Base-by-base conservation (phyloP, 2,329 filamentous ascomycete species). In the Epichloe typhina region DNA sequence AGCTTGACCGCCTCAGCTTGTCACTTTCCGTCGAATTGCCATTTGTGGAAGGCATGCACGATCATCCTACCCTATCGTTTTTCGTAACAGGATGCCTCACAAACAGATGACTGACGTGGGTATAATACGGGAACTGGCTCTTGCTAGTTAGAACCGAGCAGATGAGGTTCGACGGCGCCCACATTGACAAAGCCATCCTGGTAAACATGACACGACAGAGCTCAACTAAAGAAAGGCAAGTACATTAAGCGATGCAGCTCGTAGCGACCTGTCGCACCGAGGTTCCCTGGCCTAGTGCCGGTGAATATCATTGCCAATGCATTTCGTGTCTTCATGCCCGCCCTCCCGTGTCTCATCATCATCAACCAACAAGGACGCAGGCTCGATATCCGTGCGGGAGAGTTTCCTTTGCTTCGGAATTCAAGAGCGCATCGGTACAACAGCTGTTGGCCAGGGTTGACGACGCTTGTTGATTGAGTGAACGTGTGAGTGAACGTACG, bases 31-130 rank as follows among this genome's bases (percentile, higher is more conserved):
- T 26, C 21, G 39, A 50, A 33, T 50, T 50, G n/a, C 48, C 41
- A 13, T 38, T 45, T 50, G 40, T 45, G 48, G 41, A 45, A 50
- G 41, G 35, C 35, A 21, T 40, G 33, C 41, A 50, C 41, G 21
- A 45, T 45, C n/a, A 19, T 42, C 13, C 33, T 36, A 31, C 31
- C 39, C 31, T 36, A 13, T 23, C 26, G 13, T 38, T 26, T 26
- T 33, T 47, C 21, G 7, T 36, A 39, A 39, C 19, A 23, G 26
- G 35, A 21, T n/a, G 23, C 19, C 39, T 41, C 11, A 12, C 39
- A 41, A 41, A 41, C 39, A 41, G n/a, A 12, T 41, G 39, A 31
- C 8, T 31, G 26, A 31, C 26, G 23, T 23, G 23, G 23, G 23
- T 6, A n/a, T n/a, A n/a, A 23, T 23, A 23, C 23, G 23, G 23